Evolutionary conservation across 2,329 filamentous ascomycete species (phyloP), one percentile per base, ranked within the genome.

Genomic region (Calonectria leucothoes): DNA sequence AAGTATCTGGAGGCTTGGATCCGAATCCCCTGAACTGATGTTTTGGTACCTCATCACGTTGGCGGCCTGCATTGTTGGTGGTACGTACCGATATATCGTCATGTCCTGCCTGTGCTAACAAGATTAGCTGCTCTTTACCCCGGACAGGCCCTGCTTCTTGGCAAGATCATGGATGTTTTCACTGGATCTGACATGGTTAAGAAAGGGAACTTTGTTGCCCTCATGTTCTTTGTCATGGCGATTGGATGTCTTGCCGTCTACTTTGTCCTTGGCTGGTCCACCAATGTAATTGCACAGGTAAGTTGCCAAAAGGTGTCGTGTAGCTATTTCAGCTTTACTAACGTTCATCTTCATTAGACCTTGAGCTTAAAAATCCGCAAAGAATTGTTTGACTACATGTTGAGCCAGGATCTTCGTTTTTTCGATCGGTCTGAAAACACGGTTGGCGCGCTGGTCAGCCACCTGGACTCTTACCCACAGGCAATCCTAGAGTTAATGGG

Each of bases 171-270:
- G 61, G 81, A 85, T 6, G 84, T 87, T 1, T 87, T 87, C 66
- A 81, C 79, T 2, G 78, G 80, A 1, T 66, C 81, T 0, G 80
- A 78, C 14, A 83, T 85, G 80, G 75, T 76, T 1, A 71, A 79
- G 2, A 77, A 78, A 0, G 89, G 88, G 4, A 86, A 91, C 77
- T 90, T 90, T 75, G 89, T 85, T 79, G 85, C 88, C 0, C 81
- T 86, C 25, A 90, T 91, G 88, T 91, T 90, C 70, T 86, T 89
- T 37, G 82, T 89, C 1, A 75, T 89, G 49, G 87, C 88, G 4
- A 79, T 84, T 4, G 87, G 83, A 4, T 82, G 83, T 14, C 81
- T 88, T 0, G 45, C 88, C 0, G 80, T 84, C 10, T 90, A 90
- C 65, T 84, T 84, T 17, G 37, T 74, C 6, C 72, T 85, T 29